Conservation (phyloP, 768 basidiomycete genomes). For the Lentinus brumalis region DNA sequence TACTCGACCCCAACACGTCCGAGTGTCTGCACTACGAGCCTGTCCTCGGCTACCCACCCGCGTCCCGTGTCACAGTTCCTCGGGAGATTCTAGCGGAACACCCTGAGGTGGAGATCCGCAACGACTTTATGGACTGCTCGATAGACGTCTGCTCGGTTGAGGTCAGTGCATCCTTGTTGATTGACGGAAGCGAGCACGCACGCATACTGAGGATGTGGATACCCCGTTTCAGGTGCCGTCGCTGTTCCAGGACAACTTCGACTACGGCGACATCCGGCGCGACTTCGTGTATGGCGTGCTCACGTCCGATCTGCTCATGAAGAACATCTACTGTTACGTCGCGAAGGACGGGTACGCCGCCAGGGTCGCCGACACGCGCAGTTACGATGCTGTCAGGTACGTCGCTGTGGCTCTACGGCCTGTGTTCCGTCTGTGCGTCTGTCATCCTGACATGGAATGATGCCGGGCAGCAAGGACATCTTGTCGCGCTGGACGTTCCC, state of each 20-base stretch:
- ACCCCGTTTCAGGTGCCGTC: slow-evolving; percentile 73
- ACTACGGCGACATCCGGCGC: slow-evolving; percentile 87
- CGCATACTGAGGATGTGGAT: neutral
- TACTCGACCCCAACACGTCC: slow-evolving; percentile 71
- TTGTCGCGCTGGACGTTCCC: slow-evolving; percentile 94
- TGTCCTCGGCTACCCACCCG: slow-evolving; percentile 68
- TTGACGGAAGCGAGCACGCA: neutral
- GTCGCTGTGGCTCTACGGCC: neutral
- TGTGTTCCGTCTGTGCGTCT: neutral
- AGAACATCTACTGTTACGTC: slow-evolving; percentile 90
- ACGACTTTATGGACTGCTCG: slow-evolving; percentile 85
- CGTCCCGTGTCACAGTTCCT: slow-evolving; percentile 65
- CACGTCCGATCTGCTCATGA: slow-evolving; percentile 92
- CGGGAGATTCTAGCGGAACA: slow-evolving; percentile 72
- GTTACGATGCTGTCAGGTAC: slow-evolving; percentile 88
- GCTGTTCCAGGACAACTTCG: slow-evolving; percentile 97
- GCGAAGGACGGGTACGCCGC: slow-evolving; percentile 90
- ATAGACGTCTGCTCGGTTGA: slow-evolving; percentile 96
- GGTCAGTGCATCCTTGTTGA: slow-evolving; percentile 42
- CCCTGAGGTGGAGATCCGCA: slow-evolving; percentile 82
- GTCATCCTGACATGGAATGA: neutral
- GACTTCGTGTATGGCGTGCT: slow-evolving; percentile 96
- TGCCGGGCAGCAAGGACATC: slow-evolving; percentile 78
- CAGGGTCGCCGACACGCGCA: slow-evolving; percentile 89
- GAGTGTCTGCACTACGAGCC: slow-evolving; percentile 88